phyloP scores from a whole-genome alignment of 441 rosid genomes.

The Erodium chrysanthum region DNA sequence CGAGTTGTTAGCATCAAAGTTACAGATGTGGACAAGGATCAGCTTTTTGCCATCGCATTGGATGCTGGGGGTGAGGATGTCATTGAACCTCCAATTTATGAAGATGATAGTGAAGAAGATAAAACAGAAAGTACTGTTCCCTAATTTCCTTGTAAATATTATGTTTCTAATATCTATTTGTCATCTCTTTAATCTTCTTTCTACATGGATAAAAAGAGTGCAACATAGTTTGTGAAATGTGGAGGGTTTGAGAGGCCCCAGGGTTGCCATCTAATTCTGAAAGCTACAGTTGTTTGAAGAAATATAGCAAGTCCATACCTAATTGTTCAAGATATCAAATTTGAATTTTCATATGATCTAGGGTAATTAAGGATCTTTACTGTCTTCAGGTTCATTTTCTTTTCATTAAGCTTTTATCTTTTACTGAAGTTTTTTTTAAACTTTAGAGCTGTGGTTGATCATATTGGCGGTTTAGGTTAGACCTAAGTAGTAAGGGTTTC shows the following conservation, averaged over 20 bases:
- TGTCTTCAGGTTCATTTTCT: no score
- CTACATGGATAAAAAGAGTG: background rate
- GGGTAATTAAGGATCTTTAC: background rate
- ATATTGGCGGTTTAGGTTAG: no score
- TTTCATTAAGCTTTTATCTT: no score
- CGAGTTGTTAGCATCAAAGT: slow-evolving; percentile 64
- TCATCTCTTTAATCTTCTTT: background rate
- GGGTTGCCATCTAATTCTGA: no score
- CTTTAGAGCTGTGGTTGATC: no score
- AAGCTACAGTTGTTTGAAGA: no score
- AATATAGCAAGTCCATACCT: background rate
- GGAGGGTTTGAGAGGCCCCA: no score
- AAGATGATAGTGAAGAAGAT: slow-evolving; percentile 67
- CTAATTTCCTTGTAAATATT: slow-evolving; percentile 5
- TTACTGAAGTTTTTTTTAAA: no score
- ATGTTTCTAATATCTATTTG: background rate
- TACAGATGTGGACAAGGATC: slow-evolving; percentile 66
- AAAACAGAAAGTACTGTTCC: slow-evolving; percentile 38
- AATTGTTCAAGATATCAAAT: background rate
- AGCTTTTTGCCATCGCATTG: slow-evolving; percentile 57
- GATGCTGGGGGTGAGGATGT: slow-evolving; percentile 97
- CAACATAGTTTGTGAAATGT: background rate
- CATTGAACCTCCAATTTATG: slow-evolving; percentile 63
- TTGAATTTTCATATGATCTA: background rate
- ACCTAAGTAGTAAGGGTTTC: no score